Base-by-base conservation (phyloP, 208 protist species). In the Blechomonas ayalai region DNA sequence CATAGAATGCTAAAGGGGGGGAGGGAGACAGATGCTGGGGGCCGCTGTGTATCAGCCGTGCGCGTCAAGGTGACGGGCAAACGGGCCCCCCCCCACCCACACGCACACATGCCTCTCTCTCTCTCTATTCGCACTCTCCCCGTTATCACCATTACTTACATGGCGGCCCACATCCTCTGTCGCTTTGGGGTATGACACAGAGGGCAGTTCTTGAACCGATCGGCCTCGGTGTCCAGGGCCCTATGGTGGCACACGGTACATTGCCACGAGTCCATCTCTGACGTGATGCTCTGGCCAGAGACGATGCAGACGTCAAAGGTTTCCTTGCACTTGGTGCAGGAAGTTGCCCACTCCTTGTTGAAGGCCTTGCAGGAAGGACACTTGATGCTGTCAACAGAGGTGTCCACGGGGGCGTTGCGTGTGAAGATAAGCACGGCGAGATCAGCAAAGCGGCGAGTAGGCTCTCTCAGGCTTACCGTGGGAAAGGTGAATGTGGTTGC, bases 371-470 rank as follows among this genome's bases (percentile, higher is more conserved):
- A 98, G 5, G 61, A 72, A 26, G 71, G 63, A 59, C 93, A 97
- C 12, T 47, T 59, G 25, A 85, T 64, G 33, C 62, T 73, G 55
- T 84, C 78, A 12, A 82, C 60, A 13, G 69, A 84, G 20, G 57
- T 90, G 52, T 95, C 85, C 22, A 79, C 66, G 19, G 89, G 92
- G n/a, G 59, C 59, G 59, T 97, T 67, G 34, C 64, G 67, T 22
- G 82, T 95, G 52, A 97, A 97, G 47, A 97, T 92, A 33, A 77
- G 62, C 16, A 90, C 47, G 15, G 94, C 94, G 0, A 97, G 64
- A 50, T 95, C 74, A n/a, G 92, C 80, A 59, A 93, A 97, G 29
- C 66, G 74, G 2, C 75, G 61, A 15, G 65, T 32, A 34, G 73
- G 68, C 29, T 92, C 81, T 23, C 49, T 60, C 27, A 95, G 36